A percentile compares a stretch with the other conserved stretches of the same genome.
Conservation (phyloP, 2,329 filamentous ascomycete species). For the Colletotrichum godetiae region DNA sequence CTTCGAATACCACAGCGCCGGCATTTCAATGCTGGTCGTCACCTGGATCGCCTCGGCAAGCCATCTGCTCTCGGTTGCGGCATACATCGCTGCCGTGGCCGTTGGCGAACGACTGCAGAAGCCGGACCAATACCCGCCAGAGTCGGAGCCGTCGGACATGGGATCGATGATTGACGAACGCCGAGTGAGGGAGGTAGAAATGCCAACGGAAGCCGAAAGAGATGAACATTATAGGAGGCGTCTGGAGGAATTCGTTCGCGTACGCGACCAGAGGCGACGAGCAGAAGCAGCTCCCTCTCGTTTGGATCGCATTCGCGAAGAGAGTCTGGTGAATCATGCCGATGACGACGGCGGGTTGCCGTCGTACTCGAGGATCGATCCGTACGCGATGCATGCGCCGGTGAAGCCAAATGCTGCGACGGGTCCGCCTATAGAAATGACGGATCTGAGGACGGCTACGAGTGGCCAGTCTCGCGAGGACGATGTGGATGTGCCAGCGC, state of each 20-base stretch:
- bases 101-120: slow-evolving; percentile 11
- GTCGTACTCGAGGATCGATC: slow-evolving; percentile 26
- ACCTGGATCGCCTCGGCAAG: slow-evolving; percentile 19
- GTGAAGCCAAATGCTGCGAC: background rate
- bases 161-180: background rate
- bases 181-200: background rate
- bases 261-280: too few relatives aligned
- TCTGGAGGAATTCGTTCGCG: background rate
- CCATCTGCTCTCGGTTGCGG: background rate
- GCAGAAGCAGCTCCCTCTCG: background rate
- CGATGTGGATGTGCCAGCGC: background rate
- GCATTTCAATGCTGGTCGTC: background rate
- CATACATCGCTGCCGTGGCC: background rate
- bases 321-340: background rate
- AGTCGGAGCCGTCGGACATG: background rate
- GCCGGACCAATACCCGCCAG: slow-evolving; percentile 16
- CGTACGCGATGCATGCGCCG: background rate
- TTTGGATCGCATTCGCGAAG: background rate
- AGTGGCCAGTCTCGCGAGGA: background rate
- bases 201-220: background rate
- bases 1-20: slow-evolving; percentile 13
- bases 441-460: background rate
- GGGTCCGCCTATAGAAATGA: background rate
- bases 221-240: background rate
- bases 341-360: slow-evolving; percentile 12